Percentiles rank a stretch among this genome's conserved stretches.
Evolutionary conservation across 495 filamentous ascomycete species (phyloP).

Genomic region (Cercophora newfieldiana): DNA sequence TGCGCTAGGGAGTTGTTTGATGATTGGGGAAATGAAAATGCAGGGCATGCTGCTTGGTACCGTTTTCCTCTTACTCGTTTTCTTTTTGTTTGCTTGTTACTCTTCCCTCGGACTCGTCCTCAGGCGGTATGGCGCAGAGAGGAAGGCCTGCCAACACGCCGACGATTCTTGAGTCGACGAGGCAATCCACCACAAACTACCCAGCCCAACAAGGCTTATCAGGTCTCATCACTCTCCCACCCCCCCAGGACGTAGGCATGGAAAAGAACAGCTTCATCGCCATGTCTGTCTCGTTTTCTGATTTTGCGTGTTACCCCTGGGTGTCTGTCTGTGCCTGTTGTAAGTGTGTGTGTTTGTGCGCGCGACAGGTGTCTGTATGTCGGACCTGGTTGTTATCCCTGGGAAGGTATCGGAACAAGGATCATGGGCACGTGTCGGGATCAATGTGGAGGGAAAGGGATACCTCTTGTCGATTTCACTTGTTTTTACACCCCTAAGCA

Average conservation of each 20-base stretch:
- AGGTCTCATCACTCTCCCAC: neutral
- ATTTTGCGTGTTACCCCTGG: conserved; percentile 4
- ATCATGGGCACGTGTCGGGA: neutral
- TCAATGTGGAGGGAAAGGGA: conserved; percentile 1
- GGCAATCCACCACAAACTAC: conserved; percentile 20
- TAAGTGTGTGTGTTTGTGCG: conserved; percentile 4
- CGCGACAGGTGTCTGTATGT: conserved; percentile 2
- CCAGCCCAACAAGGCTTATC: neutral
- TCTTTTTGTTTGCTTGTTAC: conserved; percentile 22
- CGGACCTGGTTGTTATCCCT: neutral
- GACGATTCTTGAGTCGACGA: conserved; percentile 7
- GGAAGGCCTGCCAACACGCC: neutral
- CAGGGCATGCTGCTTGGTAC: conserved; percentile 35
- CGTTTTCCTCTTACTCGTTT: conserved; percentile 21
- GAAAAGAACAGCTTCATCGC: neutral
- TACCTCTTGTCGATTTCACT: neutral
- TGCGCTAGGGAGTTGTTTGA: conserved; percentile 39
- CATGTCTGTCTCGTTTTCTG: neutral
- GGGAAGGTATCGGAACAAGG: conserved; percentile 3
- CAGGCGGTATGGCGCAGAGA: conserved; percentile 7
- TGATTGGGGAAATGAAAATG: conserved; percentile 38
- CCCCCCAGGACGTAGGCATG: neutral
- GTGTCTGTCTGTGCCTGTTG: conserved; percentile 1
- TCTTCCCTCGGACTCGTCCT: conserved; percentile 17
- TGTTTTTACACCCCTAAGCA: conserved; percentile 3